These are phyloP conservation scores for Zymoseptoria brevis DNA, from an alignment of 2,329 filamentous ascomycete genomes.

Conservation along the genomic window DNA sequence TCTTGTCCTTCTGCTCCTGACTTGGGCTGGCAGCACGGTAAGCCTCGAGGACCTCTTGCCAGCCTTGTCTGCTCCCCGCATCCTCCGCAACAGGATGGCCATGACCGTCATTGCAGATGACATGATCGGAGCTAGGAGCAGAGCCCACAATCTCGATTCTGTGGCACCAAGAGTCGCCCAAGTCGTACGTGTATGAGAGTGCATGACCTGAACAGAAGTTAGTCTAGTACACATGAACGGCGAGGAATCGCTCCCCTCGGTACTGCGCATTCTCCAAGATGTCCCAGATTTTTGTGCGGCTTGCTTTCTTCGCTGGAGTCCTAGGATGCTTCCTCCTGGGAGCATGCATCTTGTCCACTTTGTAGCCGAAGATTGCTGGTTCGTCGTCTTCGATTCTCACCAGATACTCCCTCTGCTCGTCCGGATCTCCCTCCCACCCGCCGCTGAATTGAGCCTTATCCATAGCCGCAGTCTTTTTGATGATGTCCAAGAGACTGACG, in stretches of 20 bases:
- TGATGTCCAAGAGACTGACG: constrained; percentile 1
- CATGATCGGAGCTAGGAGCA: not conserved
- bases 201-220: not conserved
- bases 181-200: constrained; percentile 23
- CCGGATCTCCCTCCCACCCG: constrained; percentile 1
- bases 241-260: not conserved
- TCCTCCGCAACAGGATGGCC: constrained; percentile 30
- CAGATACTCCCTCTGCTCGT: constrained; percentile 3
- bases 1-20: constrained; percentile 21
- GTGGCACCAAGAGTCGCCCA: constrained; percentile 24
- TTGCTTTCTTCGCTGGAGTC: constrained; percentile 12
- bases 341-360: constrained; percentile 9
- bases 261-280: constrained; percentile 12
- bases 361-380: not conserved
- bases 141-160: constrained; percentile 15
- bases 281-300: constrained; percentile 10
- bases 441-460: constrained; percentile 2
- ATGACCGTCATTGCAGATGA: constrained; percentile 16
- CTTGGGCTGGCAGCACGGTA: constrained; percentile 22
- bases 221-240: not conserved
- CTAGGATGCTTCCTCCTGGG: constrained; percentile 10
- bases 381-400: constrained; percentile 4
- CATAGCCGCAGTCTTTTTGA: not conserved
- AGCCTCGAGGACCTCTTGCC: constrained; percentile 27
- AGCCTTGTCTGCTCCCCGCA: constrained; percentile 22